Conservation (phyloP, 225 moss, liverwort and hornwort genomes). For the Pseudisothecium myosuroides region DNA sequence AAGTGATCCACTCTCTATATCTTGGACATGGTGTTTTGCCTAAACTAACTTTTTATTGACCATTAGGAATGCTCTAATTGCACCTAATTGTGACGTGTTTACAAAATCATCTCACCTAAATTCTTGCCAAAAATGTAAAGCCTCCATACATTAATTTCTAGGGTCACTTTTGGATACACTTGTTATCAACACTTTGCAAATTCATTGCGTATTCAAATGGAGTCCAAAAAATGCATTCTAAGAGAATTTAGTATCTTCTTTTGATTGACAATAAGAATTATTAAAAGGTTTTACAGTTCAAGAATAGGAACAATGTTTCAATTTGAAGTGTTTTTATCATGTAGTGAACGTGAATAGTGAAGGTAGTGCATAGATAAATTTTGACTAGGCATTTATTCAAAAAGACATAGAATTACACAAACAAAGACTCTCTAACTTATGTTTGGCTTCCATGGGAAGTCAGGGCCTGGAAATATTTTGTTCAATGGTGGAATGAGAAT, state of each 20-base stretch:
- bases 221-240: not conserved
- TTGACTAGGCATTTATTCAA: not conserved
- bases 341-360: not conserved
- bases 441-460: fast-evolving
- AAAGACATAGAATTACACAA: not conserved
- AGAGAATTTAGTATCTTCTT: not conserved
- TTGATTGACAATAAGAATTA: not conserved
- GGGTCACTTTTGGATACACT: fast-evolving
- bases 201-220: not conserved
- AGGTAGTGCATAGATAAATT: not conserved
- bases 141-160: not conserved
- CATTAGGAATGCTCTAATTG: not conserved
- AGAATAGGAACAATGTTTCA: not conserved
- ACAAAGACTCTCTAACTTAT: not conserved
- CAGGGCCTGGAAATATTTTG: too few species aligned
- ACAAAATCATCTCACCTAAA: not conserved
- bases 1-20: too few species aligned
- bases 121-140: not conserved
- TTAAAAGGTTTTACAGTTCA: fast-evolving
- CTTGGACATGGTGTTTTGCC: not conserved
- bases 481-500: too few species aligned
- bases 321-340: not conserved
- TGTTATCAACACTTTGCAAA: not conserved
- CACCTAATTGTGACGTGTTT: not conserved
- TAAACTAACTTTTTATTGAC: fast-evolving